Conservation (phyloP, 345 rosid species). For the Corchorus capsularis region DNA sequence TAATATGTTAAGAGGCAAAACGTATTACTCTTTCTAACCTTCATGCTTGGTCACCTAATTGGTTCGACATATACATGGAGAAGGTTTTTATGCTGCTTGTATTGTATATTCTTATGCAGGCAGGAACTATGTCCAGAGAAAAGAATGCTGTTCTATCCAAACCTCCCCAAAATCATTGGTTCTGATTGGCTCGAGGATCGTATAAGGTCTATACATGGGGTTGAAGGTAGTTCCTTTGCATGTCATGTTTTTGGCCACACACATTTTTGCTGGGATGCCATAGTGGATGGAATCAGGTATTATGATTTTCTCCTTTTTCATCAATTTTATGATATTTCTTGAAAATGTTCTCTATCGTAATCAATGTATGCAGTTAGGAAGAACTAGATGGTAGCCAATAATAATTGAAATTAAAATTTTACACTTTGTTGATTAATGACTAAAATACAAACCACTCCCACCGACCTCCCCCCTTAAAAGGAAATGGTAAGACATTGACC, state of each 20-base stretch:
- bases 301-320: background rate
- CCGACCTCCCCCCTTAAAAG: too few relatives aligned
- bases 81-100: conserved; percentile 3
- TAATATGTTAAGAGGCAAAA: too few relatives aligned
- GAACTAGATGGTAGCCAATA: background rate
- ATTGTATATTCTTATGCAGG: conserved; percentile 30
- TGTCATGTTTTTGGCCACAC: conserved; percentile 79
- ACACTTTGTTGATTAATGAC: background rate
- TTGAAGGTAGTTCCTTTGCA: conserved; percentile 32
- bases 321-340: background rate
- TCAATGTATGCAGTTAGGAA: background rate
- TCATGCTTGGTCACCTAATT: background rate
- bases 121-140: conserved; percentile 79
- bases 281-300: conserved; percentile 67
- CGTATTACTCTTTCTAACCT: too few relatives aligned
- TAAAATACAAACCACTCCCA: too few relatives aligned
- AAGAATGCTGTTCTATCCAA: conserved; percentile 68
- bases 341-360: background rate
- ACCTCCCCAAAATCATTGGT: conserved; percentile 68
- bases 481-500: too few relatives aligned
- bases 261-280: conserved; percentile 75
- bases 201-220: conserved; percentile 53
- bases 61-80: background rate
- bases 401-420: background rate
- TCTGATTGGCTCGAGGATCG: conserved; percentile 66